phyloP scores from a whole-genome alignment of 2,329 filamentous ascomycete species.

The Cordyceps tenuipes region DNA sequence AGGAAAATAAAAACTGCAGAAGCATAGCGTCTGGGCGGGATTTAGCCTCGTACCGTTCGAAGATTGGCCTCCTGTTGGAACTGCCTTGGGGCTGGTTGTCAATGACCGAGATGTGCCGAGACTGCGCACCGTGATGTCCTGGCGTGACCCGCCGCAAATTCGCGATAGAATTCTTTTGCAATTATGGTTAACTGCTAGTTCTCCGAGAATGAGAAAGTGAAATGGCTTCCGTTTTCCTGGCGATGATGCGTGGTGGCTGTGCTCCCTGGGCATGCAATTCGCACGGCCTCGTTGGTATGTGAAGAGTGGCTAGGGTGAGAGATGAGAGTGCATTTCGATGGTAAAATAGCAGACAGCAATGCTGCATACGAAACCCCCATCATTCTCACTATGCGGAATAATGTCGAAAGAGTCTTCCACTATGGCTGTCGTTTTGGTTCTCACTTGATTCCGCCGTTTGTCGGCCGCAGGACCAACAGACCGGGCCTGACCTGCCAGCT shows the following conservation, averaged over 20 bases:
- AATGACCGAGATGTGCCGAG: not conserved
- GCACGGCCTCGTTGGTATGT: no score
- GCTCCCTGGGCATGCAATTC: no score
- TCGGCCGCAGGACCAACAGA: not conserved
- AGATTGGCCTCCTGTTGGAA: not conserved
- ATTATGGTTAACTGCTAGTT: not conserved
- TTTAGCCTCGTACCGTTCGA: no score
- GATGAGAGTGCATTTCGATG: no score
- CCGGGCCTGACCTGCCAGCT: not conserved
- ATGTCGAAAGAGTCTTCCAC: not conserved
- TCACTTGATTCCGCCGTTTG: not conserved
- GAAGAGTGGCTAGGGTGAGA: no score
- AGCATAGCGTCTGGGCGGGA: not conserved
- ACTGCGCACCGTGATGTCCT: constrained; percentile 11
- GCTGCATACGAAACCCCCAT: no score
- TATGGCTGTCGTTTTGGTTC: not conserved
- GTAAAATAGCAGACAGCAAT: no score
- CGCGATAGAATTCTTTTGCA: not conserved
- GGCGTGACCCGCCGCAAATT: not conserved
- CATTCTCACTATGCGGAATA: no score
- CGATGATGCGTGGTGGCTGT: no score
- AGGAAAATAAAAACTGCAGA: not conserved
- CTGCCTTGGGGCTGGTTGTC: not conserved
- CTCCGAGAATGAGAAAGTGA: no score
- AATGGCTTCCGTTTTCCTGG: not conserved